Evolutionary conservation across 805 yeast genomes (phyloP).

Genomic region (Dipodascopsis uninucleata): DNA sequence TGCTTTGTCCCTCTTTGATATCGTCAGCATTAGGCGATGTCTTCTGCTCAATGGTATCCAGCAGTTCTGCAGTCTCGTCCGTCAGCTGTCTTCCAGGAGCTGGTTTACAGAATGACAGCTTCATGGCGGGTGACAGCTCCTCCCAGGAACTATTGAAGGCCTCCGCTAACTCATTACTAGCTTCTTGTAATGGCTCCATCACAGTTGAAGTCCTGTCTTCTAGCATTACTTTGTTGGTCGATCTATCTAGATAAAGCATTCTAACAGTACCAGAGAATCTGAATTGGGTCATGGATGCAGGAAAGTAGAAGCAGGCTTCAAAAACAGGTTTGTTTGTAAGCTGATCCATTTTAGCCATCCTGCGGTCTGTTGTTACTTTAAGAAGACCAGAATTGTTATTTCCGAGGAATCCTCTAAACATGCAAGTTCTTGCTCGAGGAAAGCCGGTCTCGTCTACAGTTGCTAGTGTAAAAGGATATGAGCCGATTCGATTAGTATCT

Average conservation of each 20-base stretch:
- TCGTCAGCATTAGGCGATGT: constrained; percentile 7
- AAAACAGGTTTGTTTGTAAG: constrained; percentile 14
- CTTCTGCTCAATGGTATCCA: constrained; percentile 15
- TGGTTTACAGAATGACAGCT: constrained; percentile 21
- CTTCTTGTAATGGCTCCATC: constrained; percentile 7
- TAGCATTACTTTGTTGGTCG: constrained; percentile 2
- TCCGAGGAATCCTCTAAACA: constrained; percentile 26
- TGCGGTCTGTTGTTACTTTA: constrained; percentile 21
- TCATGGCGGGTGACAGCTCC: constrained; percentile 17
- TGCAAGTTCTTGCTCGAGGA: constrained; percentile 26
- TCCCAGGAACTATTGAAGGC: constrained; percentile 23
- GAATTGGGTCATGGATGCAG: constrained; percentile 17
- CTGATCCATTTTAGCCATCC: constrained; percentile 25
- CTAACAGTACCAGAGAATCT: constrained; percentile 20
- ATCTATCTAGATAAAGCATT: constrained; percentile 8
- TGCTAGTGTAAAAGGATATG: constrained; percentile 18
- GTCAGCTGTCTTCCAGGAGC: constrained; percentile 19
- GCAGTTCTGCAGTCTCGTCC: constrained; percentile 7
- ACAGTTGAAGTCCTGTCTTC: constrained; percentile 14
- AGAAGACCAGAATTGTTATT: constrained; percentile 22
- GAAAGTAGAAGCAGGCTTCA: constrained; percentile 27
- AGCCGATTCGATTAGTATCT: too few species aligned
- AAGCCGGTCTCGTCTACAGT: constrained; percentile 18
- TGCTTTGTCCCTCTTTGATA: constrained; percentile 5
- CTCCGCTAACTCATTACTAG: constrained; percentile 4